Evolutionary conservation across 2,329 filamentous ascomycete species (phyloP).

Genomic region (Penicillium sp.): DNA sequence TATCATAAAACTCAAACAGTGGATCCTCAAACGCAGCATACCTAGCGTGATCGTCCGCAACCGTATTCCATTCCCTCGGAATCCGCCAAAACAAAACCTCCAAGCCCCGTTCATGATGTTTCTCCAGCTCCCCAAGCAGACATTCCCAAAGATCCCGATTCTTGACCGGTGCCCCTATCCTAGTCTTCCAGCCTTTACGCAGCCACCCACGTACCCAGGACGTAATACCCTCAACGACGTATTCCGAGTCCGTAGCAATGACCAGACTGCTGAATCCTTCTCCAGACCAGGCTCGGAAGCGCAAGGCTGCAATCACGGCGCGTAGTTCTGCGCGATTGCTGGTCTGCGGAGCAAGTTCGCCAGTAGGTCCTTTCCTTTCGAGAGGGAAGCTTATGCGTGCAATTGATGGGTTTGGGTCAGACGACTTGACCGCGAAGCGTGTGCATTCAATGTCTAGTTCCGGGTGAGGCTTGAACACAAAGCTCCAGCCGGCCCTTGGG

Average conservation of each 20-base stretch:
- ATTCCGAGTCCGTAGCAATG: conserved; percentile 53
- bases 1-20: neutral
- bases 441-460: too few relatives aligned
- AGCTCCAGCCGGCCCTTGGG: conserved; percentile 41
- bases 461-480: conserved; percentile 23
- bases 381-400: conserved; percentile 32
- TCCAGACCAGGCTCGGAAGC: conserved; percentile 42
- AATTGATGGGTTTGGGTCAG: too few relatives aligned
- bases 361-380: conserved; percentile 44
- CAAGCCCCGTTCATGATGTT: conserved; percentile 25
- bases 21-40: neutral
- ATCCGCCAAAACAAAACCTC: neutral
- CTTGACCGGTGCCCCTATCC: conserved; percentile 35
- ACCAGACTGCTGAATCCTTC: conserved; percentile 45
- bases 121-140: conserved; percentile 43
- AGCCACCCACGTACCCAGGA: conserved; percentile 44
- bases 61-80: neutral
- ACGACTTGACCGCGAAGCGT: too few relatives aligned
- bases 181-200: conserved; percentile 44
- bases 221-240: conserved; percentile 47
- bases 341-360: conserved; percentile 37
- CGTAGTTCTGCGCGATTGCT: conserved; percentile 55
- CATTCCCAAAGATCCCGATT: conserved; percentile 52
- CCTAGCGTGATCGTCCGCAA: neutral
- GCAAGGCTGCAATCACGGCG: conserved; percentile 49